These are phyloP conservation scores for Coemansia furcata DNA, from an alignment of 192 early-diverging fungal genomes.

Conservation along the genomic window DNA sequence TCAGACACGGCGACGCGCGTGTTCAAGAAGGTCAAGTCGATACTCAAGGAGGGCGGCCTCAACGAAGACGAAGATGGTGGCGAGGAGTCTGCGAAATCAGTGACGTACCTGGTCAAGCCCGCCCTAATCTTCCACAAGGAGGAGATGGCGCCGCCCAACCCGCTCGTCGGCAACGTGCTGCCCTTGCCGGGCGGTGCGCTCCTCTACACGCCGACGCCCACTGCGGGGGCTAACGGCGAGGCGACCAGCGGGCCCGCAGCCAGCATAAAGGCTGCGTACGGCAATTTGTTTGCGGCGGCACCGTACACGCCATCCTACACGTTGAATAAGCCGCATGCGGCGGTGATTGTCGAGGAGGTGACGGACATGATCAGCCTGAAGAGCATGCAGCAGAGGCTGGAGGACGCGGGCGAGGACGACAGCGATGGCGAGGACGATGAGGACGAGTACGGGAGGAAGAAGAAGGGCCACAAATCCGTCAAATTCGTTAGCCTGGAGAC, in stretches of 20 bases:
- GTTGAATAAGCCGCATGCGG: slow-evolving; percentile 48
- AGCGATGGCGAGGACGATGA: slow-evolving; percentile 25
- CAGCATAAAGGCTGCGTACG: slow-evolving; percentile 48
- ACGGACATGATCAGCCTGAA: slow-evolving; percentile 45
- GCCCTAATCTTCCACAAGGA: slow-evolving; percentile 53
- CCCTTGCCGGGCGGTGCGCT: slow-evolving; percentile 47
- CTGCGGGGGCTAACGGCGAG: slow-evolving; percentile 20
- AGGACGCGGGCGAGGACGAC: slow-evolving; percentile 37
- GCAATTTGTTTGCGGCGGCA: slow-evolving; percentile 44
- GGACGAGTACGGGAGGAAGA: slow-evolving; percentile 41
- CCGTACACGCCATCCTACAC: slow-evolving; percentile 50
- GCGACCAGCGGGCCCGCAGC: slow-evolving; percentile 33
- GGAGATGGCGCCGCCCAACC: slow-evolving; percentile 48
- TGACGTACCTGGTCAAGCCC: slow-evolving; percentile 47
- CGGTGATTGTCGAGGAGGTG: slow-evolving; percentile 46
- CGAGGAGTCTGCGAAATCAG: slow-evolving; percentile 31
- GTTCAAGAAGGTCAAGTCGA: slow-evolving; percentile 48
- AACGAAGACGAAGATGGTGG: slow-evolving; percentile 41
- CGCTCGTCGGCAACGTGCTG: slow-evolving; percentile 41
- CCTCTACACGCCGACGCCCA: slow-evolving; percentile 45
- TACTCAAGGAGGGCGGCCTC: slow-evolving; percentile 45
- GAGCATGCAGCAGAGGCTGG: slow-evolving; percentile 40
- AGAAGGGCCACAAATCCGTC: slow-evolving; percentile 25
- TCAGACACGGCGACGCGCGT: slow-evolving; percentile 46
- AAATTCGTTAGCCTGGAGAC: slow-evolving; percentile 41